These are phyloP conservation scores for Exophiala xenobiotica DNA, from an alignment of 2,329 filamentous ascomycete species.

Conservation along the genomic window DNA sequence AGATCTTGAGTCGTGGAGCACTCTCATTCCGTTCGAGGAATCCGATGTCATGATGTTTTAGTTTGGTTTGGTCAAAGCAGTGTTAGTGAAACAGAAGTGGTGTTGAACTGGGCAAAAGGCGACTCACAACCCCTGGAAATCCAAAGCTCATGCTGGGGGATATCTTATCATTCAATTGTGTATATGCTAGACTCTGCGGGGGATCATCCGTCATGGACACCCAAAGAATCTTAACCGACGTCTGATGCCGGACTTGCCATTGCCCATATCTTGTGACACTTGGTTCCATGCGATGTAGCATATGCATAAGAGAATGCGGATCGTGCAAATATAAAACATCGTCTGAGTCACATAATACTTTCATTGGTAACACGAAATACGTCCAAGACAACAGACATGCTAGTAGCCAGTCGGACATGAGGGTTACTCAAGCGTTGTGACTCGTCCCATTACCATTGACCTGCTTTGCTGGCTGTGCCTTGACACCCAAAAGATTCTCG, in stretches of 20 bases:
- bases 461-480: neutral
- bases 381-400: too few relatives aligned
- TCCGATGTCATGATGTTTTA: neutral
- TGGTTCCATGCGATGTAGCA: too few relatives aligned
- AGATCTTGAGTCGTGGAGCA: constrained; percentile 3
- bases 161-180: neutral
- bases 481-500: constrained; percentile 33
- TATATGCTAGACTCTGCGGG: neutral
- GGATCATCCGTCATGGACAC: too few relatives aligned
- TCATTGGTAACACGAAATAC: too few relatives aligned
- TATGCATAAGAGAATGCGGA: too few relatives aligned
- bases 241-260: too few relatives aligned
- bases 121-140: too few relatives aligned
- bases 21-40: neutral
- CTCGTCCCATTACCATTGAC: neutral
- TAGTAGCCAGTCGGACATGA: neutral
- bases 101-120: too few relatives aligned
- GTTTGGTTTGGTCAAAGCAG: neutral
- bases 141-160: neutral
- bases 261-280: too few relatives aligned
- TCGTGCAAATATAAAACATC: too few relatives aligned
- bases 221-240: neutral
- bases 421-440: neutral
- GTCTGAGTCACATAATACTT: too few relatives aligned
- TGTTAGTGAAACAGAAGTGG: too few relatives aligned